A percentile compares a stretch with the other conserved stretches of the same genome.
Conservation (phyloP, 208 protist species). For the Sergeia podlipaevii region DNA sequence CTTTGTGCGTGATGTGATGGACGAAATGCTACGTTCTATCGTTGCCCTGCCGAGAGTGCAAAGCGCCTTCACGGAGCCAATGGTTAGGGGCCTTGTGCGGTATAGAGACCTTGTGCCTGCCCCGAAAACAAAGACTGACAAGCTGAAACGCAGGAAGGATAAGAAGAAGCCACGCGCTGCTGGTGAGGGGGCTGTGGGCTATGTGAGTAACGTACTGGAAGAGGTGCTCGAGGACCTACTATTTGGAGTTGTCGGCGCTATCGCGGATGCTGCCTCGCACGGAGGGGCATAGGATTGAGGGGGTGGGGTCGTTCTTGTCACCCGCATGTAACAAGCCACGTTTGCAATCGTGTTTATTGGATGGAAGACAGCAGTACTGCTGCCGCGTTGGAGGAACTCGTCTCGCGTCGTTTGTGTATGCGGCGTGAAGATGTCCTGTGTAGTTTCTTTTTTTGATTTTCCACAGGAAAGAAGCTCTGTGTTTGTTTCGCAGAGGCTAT, state of each 20-base stretch:
- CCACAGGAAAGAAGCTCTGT: no score
- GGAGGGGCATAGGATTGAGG: slow-evolving; percentile 1
- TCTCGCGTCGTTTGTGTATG: no score
- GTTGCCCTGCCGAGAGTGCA: slow-evolving; percentile 47
- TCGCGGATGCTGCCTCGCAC: background rate
- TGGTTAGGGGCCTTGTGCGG: slow-evolving; percentile 16
- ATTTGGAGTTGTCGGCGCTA: slow-evolving; percentile 8
- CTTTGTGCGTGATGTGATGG: slow-evolving; percentile 40
- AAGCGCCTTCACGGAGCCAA: slow-evolving; percentile 49
- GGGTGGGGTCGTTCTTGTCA: background rate
- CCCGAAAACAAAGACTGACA: background rate
- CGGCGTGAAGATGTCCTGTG: background rate
- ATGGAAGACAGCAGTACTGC: background rate
- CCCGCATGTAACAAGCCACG: background rate
- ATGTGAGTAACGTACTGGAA: slow-evolving; percentile 38
- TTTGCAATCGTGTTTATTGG: no score
- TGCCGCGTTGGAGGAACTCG: background rate
- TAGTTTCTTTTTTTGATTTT: slow-evolving; percentile 6
- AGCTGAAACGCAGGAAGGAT: background rate
- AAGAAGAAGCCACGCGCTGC: background rate
- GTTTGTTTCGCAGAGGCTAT: no score
- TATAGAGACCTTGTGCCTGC: slow-evolving; percentile 18
- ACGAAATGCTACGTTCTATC: slow-evolving; percentile 63
- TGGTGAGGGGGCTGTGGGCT: background rate
- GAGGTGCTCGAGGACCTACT: slow-evolving; percentile 41